phyloP scores from a whole-genome alignment of 2,329 filamentous ascomycete species.

The Colletotrichum sp. region DNA sequence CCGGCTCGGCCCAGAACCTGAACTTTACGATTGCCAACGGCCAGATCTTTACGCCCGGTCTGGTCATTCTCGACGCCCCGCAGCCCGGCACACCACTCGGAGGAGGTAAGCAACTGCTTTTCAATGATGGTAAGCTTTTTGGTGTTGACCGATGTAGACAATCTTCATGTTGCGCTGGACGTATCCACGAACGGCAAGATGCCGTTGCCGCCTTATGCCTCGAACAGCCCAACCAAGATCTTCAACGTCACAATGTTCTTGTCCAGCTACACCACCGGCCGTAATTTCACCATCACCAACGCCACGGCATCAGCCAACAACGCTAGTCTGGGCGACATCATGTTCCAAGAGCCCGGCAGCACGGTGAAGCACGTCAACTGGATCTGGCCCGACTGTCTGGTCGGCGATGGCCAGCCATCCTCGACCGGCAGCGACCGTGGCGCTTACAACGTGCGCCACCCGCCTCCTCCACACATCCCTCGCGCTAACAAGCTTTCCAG shows the following conservation, averaged over 20 bases:
- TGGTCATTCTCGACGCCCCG: slow-evolving; percentile 70
- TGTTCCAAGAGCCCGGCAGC: slow-evolving; percentile 67
- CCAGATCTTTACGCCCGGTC: slow-evolving; percentile 72
- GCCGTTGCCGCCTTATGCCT: slow-evolving; percentile 59
- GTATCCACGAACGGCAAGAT: slow-evolving; percentile 70
- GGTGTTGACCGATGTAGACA: slow-evolving; percentile 38
- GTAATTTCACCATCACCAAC: slow-evolving; percentile 74
- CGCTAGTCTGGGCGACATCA: slow-evolving; percentile 65
- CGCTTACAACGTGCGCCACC: slow-evolving; percentile 60
- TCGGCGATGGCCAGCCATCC: slow-evolving; percentile 59
- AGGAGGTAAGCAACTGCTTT: slow-evolving; percentile 65
- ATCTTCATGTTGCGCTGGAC: slow-evolving; percentile 70
- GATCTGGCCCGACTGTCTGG: slow-evolving; percentile 73
- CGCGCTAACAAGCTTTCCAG: slow-evolving; percentile 31
- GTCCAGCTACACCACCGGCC: slow-evolving; percentile 64
- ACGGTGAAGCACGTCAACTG: slow-evolving; percentile 79
- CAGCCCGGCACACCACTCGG: slow-evolving; percentile 69
- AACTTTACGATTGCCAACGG: slow-evolving; percentile 67
- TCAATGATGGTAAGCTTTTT: background rate
- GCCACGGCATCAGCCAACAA: slow-evolving; percentile 57
- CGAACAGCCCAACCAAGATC: slow-evolving; percentile 61
- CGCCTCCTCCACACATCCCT: background rate
- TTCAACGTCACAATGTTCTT: slow-evolving; percentile 72
- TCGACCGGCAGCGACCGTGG: slow-evolving; percentile 58
- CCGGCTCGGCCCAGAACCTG: slow-evolving; percentile 47